These are phyloP conservation scores for Vicia villosa DNA, from an alignment of 306 rosid species.

Conservation along the genomic window DNA sequence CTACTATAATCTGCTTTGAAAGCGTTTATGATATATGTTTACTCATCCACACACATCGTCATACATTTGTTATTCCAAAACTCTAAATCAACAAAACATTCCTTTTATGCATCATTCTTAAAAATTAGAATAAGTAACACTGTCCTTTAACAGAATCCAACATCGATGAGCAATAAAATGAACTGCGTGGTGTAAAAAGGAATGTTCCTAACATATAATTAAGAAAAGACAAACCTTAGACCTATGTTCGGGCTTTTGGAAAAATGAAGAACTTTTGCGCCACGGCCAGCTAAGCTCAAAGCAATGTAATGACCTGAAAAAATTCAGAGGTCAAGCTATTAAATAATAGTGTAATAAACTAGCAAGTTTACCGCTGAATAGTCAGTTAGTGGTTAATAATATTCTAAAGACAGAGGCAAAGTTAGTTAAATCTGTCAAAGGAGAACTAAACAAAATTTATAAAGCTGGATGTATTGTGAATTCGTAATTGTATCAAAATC, in stretches of 20 bases:
- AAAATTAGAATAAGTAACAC: not conserved
- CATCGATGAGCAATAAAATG: constrained; percentile 2
- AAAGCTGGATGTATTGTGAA: not conserved
- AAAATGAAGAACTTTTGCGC: constrained; percentile 58
- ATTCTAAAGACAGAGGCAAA: not conserved
- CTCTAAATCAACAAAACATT: constrained; percentile 7
- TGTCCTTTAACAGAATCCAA: constrained; percentile 3
- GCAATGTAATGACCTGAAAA: constrained; percentile 79
- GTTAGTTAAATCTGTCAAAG: not conserved
- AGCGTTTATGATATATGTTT: constrained; percentile 2
- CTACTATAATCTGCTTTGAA: not conserved
- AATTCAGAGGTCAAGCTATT: constrained; percentile 30
- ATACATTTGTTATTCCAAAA: not conserved
- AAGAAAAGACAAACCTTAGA: constrained; percentile 63
- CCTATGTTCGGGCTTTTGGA: constrained; percentile 67
- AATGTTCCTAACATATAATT: constrained; percentile 8
- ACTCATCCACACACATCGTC: constrained; percentile 11
- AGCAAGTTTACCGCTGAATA: not conserved
- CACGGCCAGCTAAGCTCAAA: constrained; percentile 98
- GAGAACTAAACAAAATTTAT: not conserved
- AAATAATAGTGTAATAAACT: not conserved
- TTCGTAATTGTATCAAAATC: constrained; percentile 12
- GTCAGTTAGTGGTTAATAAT: not conserved
- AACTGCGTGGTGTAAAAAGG: not conserved
- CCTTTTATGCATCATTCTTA: not conserved